Evolutionary conservation across 495 filamentous ascomycete genomes (phyloP).

Genomic region (Acidomyces sp.): DNA sequence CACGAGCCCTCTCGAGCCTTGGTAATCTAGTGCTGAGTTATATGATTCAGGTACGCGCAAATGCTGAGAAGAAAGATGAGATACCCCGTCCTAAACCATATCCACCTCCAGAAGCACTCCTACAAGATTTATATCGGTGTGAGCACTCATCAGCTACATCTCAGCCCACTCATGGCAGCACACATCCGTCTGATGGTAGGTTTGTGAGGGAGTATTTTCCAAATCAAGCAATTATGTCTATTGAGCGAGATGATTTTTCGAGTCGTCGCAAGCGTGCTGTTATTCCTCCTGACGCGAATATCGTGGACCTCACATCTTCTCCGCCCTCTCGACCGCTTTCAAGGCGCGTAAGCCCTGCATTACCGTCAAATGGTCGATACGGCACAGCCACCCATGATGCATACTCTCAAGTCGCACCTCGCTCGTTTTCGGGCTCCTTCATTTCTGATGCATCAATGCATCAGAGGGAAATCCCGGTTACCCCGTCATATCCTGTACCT

Average conservation of each 20-base stretch:
- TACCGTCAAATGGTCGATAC: too few species aligned
- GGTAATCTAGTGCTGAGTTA: background rate
- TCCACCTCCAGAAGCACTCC: background rate
- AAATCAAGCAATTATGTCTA: background rate
- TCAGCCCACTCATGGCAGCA: background rate
- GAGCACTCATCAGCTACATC: too few species aligned
- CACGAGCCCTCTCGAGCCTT: background rate
- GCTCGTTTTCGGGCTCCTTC: too few species aligned
- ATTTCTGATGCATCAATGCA: too few species aligned
- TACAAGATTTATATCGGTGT: background rate
- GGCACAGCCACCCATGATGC: too few species aligned
- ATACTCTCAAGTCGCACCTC: too few species aligned
- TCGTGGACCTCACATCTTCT: background rate
- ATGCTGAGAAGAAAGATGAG: background rate
- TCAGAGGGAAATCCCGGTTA: too few species aligned
- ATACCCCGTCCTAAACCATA: background rate
- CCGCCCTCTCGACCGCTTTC: too few species aligned
- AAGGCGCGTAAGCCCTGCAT: too few species aligned
- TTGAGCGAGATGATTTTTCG: slow-evolving; percentile 2
- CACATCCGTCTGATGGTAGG: background rate
- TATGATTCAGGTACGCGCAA: background rate
- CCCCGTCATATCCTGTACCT: too few species aligned
- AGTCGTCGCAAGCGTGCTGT: too few species aligned
- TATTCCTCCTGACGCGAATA: background rate
- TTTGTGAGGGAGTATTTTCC: background rate